phyloP scores from a whole-genome alignment of 2,329 filamentous ascomycete genomes.

The Ceratocystis ficicola region DNA sequence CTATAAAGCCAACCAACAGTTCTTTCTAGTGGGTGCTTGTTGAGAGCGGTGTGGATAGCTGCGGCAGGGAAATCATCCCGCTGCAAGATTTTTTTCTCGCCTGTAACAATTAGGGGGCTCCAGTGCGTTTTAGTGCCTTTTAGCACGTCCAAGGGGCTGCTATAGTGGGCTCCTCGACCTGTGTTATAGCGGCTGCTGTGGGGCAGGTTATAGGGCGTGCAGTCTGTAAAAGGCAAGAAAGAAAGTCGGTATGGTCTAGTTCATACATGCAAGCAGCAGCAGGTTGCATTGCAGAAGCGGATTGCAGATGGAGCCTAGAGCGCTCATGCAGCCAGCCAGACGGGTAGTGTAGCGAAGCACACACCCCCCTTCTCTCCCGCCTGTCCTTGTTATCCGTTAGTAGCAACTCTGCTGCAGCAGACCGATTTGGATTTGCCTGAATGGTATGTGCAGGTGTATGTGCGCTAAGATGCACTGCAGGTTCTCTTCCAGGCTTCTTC shows the following conservation, averaged over 20 bases:
- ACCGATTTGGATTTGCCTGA: neutral
- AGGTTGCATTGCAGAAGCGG: constrained; percentile 3
- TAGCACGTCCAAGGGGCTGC: no score
- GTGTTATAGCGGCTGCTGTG: neutral
- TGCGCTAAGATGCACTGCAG: neutral
- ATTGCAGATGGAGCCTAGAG: neutral
- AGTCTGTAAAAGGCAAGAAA: neutral
- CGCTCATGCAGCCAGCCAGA: neutral
- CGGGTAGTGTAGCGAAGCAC: neutral
- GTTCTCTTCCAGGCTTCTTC: neutral
- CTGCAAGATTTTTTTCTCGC: neutral
- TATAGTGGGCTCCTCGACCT: neutral
- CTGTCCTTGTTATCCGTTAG: neutral
- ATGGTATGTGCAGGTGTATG: constrained; percentile 4
- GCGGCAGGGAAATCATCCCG: neutral
- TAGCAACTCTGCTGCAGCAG: neutral
- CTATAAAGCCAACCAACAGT: neutral
- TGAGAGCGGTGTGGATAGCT: neutral
- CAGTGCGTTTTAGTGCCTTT: no score
- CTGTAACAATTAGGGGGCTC: no score
- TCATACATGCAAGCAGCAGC: neutral
- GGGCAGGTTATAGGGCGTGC: neutral
- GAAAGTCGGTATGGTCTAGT: constrained; percentile 1
- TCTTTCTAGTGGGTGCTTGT: neutral
- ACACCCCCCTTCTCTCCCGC: neutral